phyloP scores from a whole-genome alignment of 2,329 filamentous ascomycete species.

The Penicillium brevicompactum region DNA sequence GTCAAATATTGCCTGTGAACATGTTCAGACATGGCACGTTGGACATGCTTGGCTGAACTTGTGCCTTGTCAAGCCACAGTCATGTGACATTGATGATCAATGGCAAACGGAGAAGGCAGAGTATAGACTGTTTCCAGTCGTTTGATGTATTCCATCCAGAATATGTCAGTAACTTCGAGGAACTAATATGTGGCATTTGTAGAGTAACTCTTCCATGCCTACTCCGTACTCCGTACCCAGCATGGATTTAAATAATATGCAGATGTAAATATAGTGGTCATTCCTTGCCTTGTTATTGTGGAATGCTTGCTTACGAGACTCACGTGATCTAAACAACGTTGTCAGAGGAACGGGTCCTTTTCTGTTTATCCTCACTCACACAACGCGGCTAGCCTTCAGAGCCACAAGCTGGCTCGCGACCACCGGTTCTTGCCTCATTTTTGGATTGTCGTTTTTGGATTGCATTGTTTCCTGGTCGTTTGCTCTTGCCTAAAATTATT shows the following conservation, averaged over 20 bases:
- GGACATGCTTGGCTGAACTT: not conserved
- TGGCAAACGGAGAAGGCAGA: not conserved
- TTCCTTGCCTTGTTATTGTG: constrained; percentile 14
- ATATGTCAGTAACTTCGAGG: no score
- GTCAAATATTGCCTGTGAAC: no score
- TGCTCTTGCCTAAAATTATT: constrained; percentile 2
- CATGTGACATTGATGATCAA: not conserved
- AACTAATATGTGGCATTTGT: not conserved
- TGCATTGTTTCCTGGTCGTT: not conserved
- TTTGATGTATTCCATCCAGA: no score
- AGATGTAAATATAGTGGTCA: not conserved
- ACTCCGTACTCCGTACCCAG: not conserved
- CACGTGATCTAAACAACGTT: constrained; percentile 45
- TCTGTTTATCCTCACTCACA: constrained; percentile 43
- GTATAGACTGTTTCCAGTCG: no score
- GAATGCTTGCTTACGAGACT: constrained; percentile 29
- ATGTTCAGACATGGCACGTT: no score
- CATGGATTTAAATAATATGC: not conserved
- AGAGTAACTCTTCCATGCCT: not conserved
- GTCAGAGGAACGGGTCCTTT: constrained; percentile 43
- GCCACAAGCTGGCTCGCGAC: constrained; percentile 14
- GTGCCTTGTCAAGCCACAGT: not conserved
- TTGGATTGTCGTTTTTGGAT: constrained; percentile 5
- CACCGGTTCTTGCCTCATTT: constrained; percentile 6
- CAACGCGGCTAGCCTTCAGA: constrained; percentile 20